phyloP scores from a whole-genome alignment of 140 eudicot genomes.

The Ambrosia hybrid region DNA sequence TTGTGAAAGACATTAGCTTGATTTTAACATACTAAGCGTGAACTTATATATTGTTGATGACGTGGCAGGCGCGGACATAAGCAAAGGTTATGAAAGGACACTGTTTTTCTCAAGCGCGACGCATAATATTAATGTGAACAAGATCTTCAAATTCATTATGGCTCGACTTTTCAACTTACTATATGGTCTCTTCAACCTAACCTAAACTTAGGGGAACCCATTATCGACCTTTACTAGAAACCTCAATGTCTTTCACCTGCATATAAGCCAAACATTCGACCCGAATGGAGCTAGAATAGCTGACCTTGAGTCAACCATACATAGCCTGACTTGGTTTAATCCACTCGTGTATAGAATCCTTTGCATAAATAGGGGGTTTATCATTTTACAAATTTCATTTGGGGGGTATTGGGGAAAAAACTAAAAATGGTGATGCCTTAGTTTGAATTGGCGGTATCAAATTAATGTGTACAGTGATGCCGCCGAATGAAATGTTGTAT shows the following conservation, averaged over 20 bases:
- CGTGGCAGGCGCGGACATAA: constrained; percentile 78
- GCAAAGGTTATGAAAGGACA: constrained; percentile 86
- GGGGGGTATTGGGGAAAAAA: too few species aligned
- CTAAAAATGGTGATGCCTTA: too few species aligned
- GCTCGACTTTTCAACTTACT: constrained; percentile 84
- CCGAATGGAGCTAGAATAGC: constrained; percentile 18
- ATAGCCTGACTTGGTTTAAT: constrained; percentile 15
- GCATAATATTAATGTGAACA: constrained; percentile 92
- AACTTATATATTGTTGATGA: not conserved
- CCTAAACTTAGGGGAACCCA: constrained; percentile 86
- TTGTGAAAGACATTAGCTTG: not conserved
- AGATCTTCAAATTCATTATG: constrained; percentile 84
- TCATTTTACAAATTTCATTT: too few species aligned
- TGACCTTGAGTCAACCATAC: not conserved
- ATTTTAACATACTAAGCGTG: too few species aligned
- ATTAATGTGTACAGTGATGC: too few species aligned
- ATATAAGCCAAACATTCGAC: constrained; percentile 23
- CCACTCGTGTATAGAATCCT: not conserved
- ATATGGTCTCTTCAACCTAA: constrained; percentile 77
- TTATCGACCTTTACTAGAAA: constrained; percentile 62
- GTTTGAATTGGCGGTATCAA: too few species aligned
- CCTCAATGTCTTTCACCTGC: constrained; percentile 20
- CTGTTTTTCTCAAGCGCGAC: constrained; percentile 87
- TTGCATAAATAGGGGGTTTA: too few species aligned
- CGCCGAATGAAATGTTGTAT: too few species aligned